Percentiles rank a stretch among this genome's conserved stretches.
Evolutionary conservation across 257 asterid species (phyloP).

Genomic region (Rhazya stricta): DNA sequence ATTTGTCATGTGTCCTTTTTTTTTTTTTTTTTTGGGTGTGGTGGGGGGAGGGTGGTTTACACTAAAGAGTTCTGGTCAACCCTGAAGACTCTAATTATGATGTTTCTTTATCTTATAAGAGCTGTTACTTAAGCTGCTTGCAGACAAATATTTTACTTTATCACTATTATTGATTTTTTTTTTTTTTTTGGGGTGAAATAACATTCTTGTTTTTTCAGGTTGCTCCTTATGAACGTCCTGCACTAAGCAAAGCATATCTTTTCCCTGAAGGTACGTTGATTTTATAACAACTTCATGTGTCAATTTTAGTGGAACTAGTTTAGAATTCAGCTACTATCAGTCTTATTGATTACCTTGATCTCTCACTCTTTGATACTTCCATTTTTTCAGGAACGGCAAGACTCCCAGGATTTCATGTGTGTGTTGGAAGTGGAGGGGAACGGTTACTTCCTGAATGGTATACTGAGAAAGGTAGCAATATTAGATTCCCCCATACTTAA

Average conservation of each 20-base stretch:
- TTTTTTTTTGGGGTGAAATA: no score
- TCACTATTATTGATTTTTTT: neutral
- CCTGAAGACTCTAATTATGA: neutral
- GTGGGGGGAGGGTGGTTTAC: neutral
- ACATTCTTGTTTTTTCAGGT: conserved; percentile 46
- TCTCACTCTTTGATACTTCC: neutral
- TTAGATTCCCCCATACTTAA: neutral
- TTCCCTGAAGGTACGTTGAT: conserved; percentile 81
- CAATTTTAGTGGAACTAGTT: neutral
- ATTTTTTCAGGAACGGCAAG: conserved; percentile 76
- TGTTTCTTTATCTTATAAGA: neutral
- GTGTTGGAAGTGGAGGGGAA: conserved; percentile 99
- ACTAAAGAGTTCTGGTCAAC: neutral
- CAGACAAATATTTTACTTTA: neutral
- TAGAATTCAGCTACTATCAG: neutral
- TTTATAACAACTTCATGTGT: neutral
- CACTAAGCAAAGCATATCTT: conserved; percentile 91
- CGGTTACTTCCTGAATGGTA: conserved; percentile 95
- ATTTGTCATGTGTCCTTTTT: neutral
- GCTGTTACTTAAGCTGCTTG: neutral
- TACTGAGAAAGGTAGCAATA: conserved; percentile 64
- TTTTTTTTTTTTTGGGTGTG: neutral
- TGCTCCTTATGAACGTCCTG: conserved; percentile 99
- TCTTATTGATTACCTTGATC: neutral
- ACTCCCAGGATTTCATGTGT: conserved; percentile 87